Base-by-base conservation (phyloP, 2,329 filamentous ascomycete genomes). In the Cadophora sp. region DNA sequence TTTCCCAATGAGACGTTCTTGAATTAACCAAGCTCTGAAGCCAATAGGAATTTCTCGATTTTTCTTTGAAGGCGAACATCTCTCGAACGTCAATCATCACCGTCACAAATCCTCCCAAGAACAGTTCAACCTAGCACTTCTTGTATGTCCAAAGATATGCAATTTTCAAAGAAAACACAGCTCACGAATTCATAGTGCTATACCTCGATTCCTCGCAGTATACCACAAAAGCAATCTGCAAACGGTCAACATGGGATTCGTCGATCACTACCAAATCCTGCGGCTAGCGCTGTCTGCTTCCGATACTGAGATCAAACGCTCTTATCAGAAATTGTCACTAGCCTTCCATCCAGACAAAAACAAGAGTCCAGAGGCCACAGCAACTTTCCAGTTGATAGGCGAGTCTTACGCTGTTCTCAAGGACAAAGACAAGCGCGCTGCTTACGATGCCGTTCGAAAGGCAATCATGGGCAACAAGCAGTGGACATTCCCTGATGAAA, bases 321-420 rank as follows among this genome's bases (percentile, higher is more conserved):
- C 55, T 0, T 58, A 58, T n/a, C 11, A 43, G 20, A 58, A 58
- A 9, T 39, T 58, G n/a, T 58, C 55, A 18, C 41, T 16, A 18
- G n/a, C n/a, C 1, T 58, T 58, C 33, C 55, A 58, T 39, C 55
- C 55, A 8, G 55, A 58, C 33, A 58, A 41, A 8, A 43, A 58
- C 20, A 24, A 58, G 22, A 18, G 4, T 7, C 36, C 55, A 6
- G 36, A 39, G n/a, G 55, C 55, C 11, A 58, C 33, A 6, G 55
- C 20, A 16, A 58, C 55, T 1, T 58, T 58, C 13, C 55, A 58
- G 20, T 16, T 20, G n/a, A 58, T 58, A 16, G 20, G 20, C 13
- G 20, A 41, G 13, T 39, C 55, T 43, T 58, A 58, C 11, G 8
- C 55, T 1, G 13, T 43, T 41, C 36, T 58, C 11, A 58, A 58